A percentile compares a stretch with the other conserved stretches of the same genome.
Conservation (phyloP, 257 asterid genomes). For the Echium plantagineum region DNA sequence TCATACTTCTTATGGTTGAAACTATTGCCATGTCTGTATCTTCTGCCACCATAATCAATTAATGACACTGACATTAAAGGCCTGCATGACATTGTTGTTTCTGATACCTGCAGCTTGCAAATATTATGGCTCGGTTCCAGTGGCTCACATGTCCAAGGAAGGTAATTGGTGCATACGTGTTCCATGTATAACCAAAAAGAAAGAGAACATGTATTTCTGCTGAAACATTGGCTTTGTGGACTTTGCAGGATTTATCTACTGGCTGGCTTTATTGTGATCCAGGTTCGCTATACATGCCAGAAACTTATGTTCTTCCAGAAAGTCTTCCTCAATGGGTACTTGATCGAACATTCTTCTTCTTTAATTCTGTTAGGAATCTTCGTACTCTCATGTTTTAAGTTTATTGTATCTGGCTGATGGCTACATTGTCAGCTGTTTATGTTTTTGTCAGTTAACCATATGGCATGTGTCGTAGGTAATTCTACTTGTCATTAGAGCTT, state of each 20-base stretch:
- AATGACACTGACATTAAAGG: background rate
- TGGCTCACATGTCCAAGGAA: slow-evolving; percentile 98
- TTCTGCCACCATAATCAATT: background rate
- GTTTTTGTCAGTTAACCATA: too few species aligned
- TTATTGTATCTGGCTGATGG: too few species aligned
- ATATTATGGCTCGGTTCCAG: slow-evolving; percentile 63
- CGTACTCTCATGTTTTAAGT: too few species aligned
- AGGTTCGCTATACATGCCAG: slow-evolving; percentile 72
- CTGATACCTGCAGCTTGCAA: slow-evolving; percentile 70
- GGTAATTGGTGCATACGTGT: slow-evolving; percentile 31
- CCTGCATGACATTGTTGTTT: too few species aligned
- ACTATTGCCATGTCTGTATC: background rate
- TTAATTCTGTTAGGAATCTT: background rate
- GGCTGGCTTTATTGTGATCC: slow-evolving; percentile 98
- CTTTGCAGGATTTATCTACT: slow-evolving; percentile 71
- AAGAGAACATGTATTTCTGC: slow-evolving; percentile 1
- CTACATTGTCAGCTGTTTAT: too few species aligned
- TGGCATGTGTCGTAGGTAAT: too few species aligned
- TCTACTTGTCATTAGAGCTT: too few species aligned
- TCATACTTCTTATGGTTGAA: background rate
- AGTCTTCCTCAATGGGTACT: slow-evolving; percentile 80
- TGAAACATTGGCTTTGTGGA: slow-evolving; percentile 8
- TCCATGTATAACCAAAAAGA: background rate
- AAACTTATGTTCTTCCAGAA: slow-evolving; percentile 46
- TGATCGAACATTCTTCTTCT: background rate